These are phyloP conservation scores for Pseudogymnoascus sp. DNA, from an alignment of 2,329 filamentous ascomycete genomes.

Conservation along the genomic window DNA sequence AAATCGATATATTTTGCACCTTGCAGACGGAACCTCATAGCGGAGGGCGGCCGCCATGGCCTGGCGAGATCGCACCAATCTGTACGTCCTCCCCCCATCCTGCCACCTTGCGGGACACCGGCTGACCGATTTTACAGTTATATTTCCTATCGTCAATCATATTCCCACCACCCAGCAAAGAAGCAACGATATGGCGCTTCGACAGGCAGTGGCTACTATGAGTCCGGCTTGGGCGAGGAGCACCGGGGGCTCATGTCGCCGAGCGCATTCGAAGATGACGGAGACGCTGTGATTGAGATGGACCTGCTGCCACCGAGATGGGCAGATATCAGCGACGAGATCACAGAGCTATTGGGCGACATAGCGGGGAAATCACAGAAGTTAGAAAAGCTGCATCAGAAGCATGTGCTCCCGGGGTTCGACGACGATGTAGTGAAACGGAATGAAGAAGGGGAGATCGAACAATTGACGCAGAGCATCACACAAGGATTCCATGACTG, in stretches of 20 bases:
- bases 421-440: conserved; percentile 88
- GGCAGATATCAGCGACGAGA: conserved; percentile 92
- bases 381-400: conserved; percentile 89
- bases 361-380: conserved; percentile 77
- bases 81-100: conserved; percentile 51
- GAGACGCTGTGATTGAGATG: conserved; percentile 97
- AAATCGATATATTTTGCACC: background rate
- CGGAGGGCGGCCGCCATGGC: conserved; percentile 52
- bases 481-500: conserved; percentile 85
- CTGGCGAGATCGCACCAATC: conserved; percentile 99
- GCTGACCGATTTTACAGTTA: conserved; percentile 53
- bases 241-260: conserved; percentile 78
- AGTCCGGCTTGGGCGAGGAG: conserved; percentile 54
- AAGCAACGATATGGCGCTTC: conserved; percentile 58
- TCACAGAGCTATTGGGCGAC: conserved; percentile 71
- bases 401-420: conserved; percentile 93
- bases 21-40: conserved; percentile 1
- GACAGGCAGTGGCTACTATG: conserved; percentile 50
- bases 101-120: conserved; percentile 19
- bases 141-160: conserved; percentile 98
- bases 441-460: conserved; percentile 83
- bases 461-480: conserved; percentile 81
- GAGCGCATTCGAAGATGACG: conserved; percentile 72
- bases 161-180: conserved; percentile 87
- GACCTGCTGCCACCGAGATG: conserved; percentile 89